Percentiles rank a stretch among this genome's conserved stretches.
Conservation (phyloP, 2,329 filamentous ascomycete genomes). For the Achaetomium macrosporum region DNA sequence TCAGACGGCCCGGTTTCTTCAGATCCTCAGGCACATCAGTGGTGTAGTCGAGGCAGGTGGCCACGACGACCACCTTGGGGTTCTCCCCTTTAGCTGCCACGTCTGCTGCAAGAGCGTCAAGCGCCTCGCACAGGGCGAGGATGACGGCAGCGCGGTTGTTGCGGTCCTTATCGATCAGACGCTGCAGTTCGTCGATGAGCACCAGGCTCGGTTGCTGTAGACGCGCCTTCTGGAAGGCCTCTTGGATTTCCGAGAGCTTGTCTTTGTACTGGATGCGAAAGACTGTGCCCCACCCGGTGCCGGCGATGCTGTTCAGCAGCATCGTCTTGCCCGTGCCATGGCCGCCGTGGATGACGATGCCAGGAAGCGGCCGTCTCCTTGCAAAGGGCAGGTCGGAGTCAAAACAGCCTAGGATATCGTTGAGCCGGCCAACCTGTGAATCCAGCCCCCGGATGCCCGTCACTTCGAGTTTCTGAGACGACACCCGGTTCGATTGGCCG, state of each 20-base stretch:
- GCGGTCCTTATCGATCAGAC: slow-evolving; percentile 58
- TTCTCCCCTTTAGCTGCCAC: slow-evolving; percentile 33
- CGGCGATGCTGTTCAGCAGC: slow-evolving; percentile 62
- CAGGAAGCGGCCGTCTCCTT: slow-evolving; percentile 33
- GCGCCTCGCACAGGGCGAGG: slow-evolving; percentile 45
- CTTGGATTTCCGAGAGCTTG: slow-evolving; percentile 55
- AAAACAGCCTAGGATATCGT: slow-evolving; percentile 57
- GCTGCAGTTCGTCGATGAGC: slow-evolving; percentile 71
- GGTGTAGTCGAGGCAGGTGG: slow-evolving; percentile 64
- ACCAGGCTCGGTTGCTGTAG: slow-evolving; percentile 69
- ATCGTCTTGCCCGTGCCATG: slow-evolving; percentile 80
- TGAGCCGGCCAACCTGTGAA: slow-evolving; percentile 58
- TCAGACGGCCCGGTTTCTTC: slow-evolving; percentile 59
- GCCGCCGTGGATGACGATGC: slow-evolving; percentile 72
- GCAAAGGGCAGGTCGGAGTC: slow-evolving; percentile 31
- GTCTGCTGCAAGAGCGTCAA: slow-evolving; percentile 44
- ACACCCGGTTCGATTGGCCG: slow-evolving; percentile 11
- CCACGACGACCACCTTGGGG: slow-evolving; percentile 64
- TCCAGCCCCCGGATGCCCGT: slow-evolving; percentile 62
- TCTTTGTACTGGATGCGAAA: slow-evolving; percentile 53
- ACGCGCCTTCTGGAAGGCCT: slow-evolving; percentile 63
- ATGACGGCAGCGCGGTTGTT: slow-evolving; percentile 45
- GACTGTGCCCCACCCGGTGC: slow-evolving; percentile 64
- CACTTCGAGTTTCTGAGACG: slow-evolving; percentile 37
- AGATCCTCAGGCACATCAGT: slow-evolving; percentile 67